Evolutionary conservation across 345 rosid genomes (phyloP).

Genomic region (Bruguiera parviflora): DNA sequence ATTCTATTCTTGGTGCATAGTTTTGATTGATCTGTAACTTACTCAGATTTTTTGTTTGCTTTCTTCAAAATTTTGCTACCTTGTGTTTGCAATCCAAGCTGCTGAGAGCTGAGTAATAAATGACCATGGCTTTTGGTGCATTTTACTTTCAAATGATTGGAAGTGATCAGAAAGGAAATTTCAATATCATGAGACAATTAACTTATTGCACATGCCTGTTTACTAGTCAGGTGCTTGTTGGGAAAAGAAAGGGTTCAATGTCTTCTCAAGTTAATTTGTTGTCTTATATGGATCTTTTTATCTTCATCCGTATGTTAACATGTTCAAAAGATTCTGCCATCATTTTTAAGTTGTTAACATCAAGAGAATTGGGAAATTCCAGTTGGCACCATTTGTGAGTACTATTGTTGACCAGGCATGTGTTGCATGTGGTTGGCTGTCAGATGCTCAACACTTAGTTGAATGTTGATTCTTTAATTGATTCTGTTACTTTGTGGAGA

Average conservation of each 20-base stretch:
- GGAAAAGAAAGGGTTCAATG: background rate
- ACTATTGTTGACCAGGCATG: background rate
- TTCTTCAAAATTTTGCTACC: background rate
- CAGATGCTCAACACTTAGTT: no score
- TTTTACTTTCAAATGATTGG: background rate
- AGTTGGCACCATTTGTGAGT: background rate
- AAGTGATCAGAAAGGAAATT: background rate
- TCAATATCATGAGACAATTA: background rate
- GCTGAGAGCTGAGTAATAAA: background rate
- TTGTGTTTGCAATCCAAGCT: constrained; percentile 1
- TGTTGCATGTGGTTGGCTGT: background rate
- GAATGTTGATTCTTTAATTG: background rate
- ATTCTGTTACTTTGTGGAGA: background rate
- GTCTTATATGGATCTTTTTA: no score
- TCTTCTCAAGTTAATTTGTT: background rate
- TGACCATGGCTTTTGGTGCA: background rate
- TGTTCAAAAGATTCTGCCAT: background rate
- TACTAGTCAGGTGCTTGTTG: background rate
- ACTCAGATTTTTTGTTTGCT: background rate
- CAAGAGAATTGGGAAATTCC: background rate
- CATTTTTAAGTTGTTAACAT: background rate
- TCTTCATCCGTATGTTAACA: no score
- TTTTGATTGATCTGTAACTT: background rate
- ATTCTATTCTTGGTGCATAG: background rate
- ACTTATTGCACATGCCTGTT: background rate